phyloP scores from a whole-genome alignment of 441 rosid species.

The Mallotus repandus region DNA sequence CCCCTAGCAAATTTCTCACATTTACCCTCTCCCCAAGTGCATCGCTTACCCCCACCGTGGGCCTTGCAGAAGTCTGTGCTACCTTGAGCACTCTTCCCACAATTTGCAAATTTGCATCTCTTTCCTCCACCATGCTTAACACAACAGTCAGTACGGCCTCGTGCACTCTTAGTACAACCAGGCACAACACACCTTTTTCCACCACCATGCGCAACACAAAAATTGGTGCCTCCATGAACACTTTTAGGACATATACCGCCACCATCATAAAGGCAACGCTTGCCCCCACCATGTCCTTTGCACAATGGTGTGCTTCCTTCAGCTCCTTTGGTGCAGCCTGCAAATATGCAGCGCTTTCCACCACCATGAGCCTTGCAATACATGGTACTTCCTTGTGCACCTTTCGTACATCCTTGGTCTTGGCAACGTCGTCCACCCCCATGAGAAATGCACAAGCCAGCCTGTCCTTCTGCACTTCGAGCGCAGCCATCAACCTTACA shows the following conservation, averaged over 20 bases:
- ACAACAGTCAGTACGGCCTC: slow-evolving; percentile 90
- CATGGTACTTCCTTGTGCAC: slow-evolving; percentile 92
- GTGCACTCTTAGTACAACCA: slow-evolving; percentile 89
- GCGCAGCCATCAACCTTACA: slow-evolving; percentile 77
- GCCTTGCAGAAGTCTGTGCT: slow-evolving; percentile 96
- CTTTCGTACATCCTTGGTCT: slow-evolving; percentile 54
- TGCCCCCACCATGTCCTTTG: slow-evolving; percentile 98
- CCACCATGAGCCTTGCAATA: slow-evolving; percentile 97
- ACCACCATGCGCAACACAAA: slow-evolving; percentile 96
- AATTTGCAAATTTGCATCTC: slow-evolving; percentile 61
- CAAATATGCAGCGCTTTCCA: slow-evolving; percentile 90
- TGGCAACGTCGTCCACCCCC: slow-evolving; percentile 98
- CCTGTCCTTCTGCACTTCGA: slow-evolving; percentile 93
- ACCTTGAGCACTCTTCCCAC: slow-evolving; percentile 97
- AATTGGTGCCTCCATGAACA: slow-evolving; percentile 90
- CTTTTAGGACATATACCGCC: slow-evolving; percentile 96
- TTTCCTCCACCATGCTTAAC: slow-evolving; percentile 96
- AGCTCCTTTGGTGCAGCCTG: slow-evolving; percentile 87
- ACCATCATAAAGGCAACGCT: slow-evolving; percentile 84
- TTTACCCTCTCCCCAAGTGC: slow-evolving; percentile 72
- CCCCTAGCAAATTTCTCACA: slow-evolving; percentile 97
- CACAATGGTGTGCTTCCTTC: slow-evolving; percentile 95
- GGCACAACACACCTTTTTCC: slow-evolving; percentile 85
- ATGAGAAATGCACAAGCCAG: slow-evolving; percentile 89
- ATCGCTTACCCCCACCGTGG: slow-evolving; percentile 89